Conservation (phyloP, 2,329 filamentous ascomycete species). For the Apiospora kogelbergensis region DNA sequence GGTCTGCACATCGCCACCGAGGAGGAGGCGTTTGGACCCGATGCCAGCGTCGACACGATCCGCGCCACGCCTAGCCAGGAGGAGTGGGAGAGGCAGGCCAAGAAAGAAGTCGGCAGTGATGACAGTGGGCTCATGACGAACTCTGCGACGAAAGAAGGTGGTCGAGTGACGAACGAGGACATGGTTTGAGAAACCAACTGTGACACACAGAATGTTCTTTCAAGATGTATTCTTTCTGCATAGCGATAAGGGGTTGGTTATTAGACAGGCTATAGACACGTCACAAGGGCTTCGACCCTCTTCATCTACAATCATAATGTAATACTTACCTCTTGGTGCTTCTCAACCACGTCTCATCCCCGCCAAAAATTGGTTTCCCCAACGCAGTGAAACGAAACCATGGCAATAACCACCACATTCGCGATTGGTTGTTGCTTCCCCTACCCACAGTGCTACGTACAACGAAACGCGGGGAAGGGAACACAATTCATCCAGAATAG, state of each 20-base stretch:
- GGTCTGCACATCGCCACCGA: constrained; percentile 9
- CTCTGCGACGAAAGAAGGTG: background rate
- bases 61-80: background rate
- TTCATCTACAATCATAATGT: background rate
- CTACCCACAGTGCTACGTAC: too few species aligned
- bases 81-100: constrained; percentile 9
- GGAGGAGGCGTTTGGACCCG: constrained; percentile 11
- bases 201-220: background rate
- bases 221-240: background rate
- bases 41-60: background rate
- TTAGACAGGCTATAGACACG: background rate
- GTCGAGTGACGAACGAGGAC: background rate
- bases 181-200: background rate
- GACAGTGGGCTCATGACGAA: background rate
- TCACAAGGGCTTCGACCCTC: background rate
- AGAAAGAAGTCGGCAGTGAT: background rate
- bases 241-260: background rate
- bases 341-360: background rate
- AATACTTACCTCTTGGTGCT: background rate
- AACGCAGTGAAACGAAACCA: background rate
- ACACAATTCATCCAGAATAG: background rate
- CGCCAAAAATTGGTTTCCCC: too few species aligned
- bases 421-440: background rate
- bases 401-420: background rate
- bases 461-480: background rate